These are phyloP conservation scores for Clavispora asparagi DNA, from an alignment of 805 yeast species.

Conservation along the genomic window DNA sequence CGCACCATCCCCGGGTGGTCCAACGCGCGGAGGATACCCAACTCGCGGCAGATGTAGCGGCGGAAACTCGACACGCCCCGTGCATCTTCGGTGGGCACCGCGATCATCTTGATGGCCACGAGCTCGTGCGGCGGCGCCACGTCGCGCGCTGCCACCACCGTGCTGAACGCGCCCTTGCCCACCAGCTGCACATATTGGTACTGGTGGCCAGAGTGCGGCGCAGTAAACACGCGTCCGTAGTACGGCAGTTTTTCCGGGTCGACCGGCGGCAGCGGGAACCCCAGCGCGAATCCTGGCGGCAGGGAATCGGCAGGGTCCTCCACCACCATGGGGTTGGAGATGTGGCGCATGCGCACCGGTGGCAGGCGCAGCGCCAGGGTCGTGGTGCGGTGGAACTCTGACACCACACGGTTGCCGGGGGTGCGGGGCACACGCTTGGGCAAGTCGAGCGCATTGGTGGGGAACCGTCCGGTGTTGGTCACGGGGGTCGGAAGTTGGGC, in stretches of 20 bases:
- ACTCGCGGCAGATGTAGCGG: slow-evolving; percentile 52
- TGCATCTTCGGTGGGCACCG: slow-evolving; percentile 28
- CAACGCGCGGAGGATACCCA: slow-evolving; percentile 53
- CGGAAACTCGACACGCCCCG: slow-evolving; percentile 26
- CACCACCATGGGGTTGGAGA: slow-evolving; percentile 6
- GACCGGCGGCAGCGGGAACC: slow-evolving; percentile 10
- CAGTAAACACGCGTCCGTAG: slow-evolving; percentile 6
- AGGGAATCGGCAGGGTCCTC: not conserved
- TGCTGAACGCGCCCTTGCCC: slow-evolving; percentile 68
- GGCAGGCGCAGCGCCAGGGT: not conserved
- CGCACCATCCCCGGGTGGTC: slow-evolving; percentile 68
- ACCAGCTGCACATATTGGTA: slow-evolving; percentile 25
- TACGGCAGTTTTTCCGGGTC: slow-evolving; percentile 3
- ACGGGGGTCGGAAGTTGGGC: slow-evolving; percentile 46
- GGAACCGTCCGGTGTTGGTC: slow-evolving; percentile 9
- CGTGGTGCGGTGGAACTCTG: slow-evolving; percentile 8
- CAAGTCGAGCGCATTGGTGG: slow-evolving; percentile 3
- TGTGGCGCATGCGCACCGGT: slow-evolving; percentile 5
- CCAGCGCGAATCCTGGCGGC: not conserved
- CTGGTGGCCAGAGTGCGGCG: slow-evolving; percentile 4
- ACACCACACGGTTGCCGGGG: slow-evolving; percentile 6
- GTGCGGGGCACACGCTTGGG: slow-evolving; percentile 5
- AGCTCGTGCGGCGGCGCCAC: slow-evolving; percentile 13
- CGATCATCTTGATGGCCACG: slow-evolving; percentile 69
- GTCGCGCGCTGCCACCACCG: slow-evolving; percentile 47